A percentile compares a stretch with the other conserved stretches of the same genome.
These are phyloP conservation scores for Medicago ruthenica DNA, from an alignment of 306 rosid genomes.

Conservation along the genomic window DNA sequence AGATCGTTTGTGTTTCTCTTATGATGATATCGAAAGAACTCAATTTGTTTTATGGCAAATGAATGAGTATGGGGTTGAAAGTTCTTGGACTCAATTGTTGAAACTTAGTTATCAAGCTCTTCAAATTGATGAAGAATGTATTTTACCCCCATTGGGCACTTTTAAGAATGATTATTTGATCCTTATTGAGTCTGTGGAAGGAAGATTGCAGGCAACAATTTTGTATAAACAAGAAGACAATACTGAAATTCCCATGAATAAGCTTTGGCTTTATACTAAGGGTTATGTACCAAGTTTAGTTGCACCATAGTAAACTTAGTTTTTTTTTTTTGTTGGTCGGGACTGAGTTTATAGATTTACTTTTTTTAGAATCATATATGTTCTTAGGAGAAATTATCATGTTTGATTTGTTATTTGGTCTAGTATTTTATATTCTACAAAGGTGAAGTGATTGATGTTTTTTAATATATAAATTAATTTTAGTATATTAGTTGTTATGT, in stretches of 20 bases:
- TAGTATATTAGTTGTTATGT: too few species aligned
- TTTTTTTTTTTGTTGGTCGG: not conserved
- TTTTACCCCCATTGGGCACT: not conserved
- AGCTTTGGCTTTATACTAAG: not conserved
- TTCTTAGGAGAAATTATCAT: not conserved
- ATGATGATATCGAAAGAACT: not conserved
- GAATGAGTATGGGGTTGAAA: constrained; percentile 14
- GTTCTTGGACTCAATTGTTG: constrained; percentile 6
- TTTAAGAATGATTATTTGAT: not conserved
- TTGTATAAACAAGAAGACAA: not conserved
- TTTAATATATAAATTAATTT: too few species aligned
- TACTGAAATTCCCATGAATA: not conserved
- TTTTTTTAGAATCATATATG: not conserved
- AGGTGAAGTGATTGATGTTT: too few species aligned
- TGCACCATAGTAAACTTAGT: not conserved
- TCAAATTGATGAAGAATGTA: not conserved
- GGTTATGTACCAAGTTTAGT: not conserved
- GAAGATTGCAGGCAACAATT: not conserved
- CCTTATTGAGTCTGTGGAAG: not conserved
- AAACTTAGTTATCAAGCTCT: not conserved
- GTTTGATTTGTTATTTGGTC: not conserved
- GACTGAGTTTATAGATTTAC: not conserved
- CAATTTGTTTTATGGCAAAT: constrained; percentile 8
- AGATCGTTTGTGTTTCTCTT: not conserved
- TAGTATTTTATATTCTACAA: not conserved